Conservation (phyloP, 495 filamentous ascomycete genomes). For the Pyrenopolyporus hunteri region DNA sequence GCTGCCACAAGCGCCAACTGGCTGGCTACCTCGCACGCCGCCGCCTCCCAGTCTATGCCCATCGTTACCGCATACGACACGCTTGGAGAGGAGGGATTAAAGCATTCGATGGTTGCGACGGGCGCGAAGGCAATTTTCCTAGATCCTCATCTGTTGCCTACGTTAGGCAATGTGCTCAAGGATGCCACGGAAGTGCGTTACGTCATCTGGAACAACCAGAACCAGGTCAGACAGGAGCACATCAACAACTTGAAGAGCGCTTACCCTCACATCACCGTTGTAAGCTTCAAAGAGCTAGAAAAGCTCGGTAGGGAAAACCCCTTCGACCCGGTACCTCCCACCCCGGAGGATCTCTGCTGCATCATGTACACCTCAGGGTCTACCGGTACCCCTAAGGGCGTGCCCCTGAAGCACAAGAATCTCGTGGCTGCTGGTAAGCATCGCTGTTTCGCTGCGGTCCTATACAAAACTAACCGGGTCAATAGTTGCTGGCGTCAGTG, state of each 20-base stretch:
- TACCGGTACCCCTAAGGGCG: slow-evolving; percentile 96
- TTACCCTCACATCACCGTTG: slow-evolving; percentile 70
- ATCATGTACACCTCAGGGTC: slow-evolving; percentile 99
- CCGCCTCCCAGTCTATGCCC: slow-evolving; percentile 88
- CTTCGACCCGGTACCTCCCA: slow-evolving; percentile 79
- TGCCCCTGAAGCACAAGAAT: slow-evolving; percentile 85
- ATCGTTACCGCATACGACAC: slow-evolving; percentile 99
- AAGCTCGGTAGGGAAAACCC: slow-evolving; percentile 84
- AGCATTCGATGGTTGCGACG: slow-evolving; percentile 90
- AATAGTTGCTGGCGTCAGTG: slow-evolving; percentile 83
- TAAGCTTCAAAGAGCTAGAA: slow-evolving; percentile 84
- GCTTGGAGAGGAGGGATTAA: slow-evolving; percentile 89
- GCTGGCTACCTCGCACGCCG: slow-evolving; percentile 74
- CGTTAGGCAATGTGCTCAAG: slow-evolving; percentile 79
- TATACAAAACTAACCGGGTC: slow-evolving; percentile 15
- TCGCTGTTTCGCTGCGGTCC: not conserved
- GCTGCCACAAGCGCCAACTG: slow-evolving; percentile 86
- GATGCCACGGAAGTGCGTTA: slow-evolving; percentile 78
- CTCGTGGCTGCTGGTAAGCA: slow-evolving; percentile 84
- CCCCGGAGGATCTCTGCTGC: slow-evolving; percentile 88
- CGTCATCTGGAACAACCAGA: slow-evolving; percentile 88
- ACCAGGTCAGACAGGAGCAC: slow-evolving; percentile 76
- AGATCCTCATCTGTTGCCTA: slow-evolving; percentile 81
- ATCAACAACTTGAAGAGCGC: slow-evolving; percentile 78
- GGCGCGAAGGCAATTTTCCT: slow-evolving; percentile 87